Evolutionary conservation across 805 yeast species (phyloP), one percentile per base, ranked within the genome.

Genomic region (Suhomyces tanzawaensis): DNA sequence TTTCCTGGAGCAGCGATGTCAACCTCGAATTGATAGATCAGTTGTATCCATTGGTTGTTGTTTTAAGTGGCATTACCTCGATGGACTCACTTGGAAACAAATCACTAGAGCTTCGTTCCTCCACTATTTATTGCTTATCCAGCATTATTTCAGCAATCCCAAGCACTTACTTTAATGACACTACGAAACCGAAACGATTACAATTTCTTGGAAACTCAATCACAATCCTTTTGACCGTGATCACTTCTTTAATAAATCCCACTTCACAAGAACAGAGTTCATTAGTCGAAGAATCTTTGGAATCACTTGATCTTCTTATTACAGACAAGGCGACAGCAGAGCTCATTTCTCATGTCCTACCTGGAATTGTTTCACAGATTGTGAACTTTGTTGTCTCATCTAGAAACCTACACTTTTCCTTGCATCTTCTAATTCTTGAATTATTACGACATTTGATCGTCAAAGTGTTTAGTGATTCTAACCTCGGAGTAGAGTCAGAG

Each of bases 281-380:
- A 6, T 5, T n/a, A 8, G 51, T 41, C 19, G 63, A 56, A 26
- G 54, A 52, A 15, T 40, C 34, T 3, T 43, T 37, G 7, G 16
- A 47, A 19, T 45, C 48, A 1, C 34, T 38, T 6, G 35, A 29
- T 4, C 22, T 42, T 0, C 36, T 60, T 6, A 38, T 44, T 2
- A 35, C 54, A 3, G 44, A 46, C 4, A 35, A 47, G 7, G 53
- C 64, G 3, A 31, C 58, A 5, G 23, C 67, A 3, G 62, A 62
- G n/a, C 63, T 61, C 25, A 34, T 65, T 5, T 54, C 72, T 8
- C 56, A 56, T 29, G 64, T 68, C 2, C 49, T 69, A n/a, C 74
- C 74, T 1, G 74, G 74, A 1, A 45, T 62, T 4, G 47, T 59
- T 1, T 67, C 72, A 4, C 48, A 57, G 31, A 39, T 65, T 13